Percentiles rank a stretch among this genome's conserved stretches.
phyloP scores from a whole-genome alignment of 129 eudicot genomes.

The Apium graveolens region DNA sequence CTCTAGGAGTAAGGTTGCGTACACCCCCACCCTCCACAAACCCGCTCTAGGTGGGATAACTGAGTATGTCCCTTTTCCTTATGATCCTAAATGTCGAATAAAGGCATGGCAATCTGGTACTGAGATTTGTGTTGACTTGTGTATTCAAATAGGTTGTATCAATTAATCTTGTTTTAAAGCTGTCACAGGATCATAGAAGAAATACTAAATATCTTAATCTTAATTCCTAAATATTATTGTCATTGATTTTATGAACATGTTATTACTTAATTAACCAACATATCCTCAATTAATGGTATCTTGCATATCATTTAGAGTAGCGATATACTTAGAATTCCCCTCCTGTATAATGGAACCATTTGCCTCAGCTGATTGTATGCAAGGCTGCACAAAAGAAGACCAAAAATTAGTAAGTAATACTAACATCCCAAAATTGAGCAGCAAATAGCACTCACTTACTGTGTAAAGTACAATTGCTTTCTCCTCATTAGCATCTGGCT shows the following conservation, averaged over 20 bases:
- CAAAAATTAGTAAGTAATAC: slow-evolving; percentile 8
- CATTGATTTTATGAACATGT: background rate
- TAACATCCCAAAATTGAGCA: background rate
- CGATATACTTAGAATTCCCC: slow-evolving; percentile 61
- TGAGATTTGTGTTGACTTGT: background rate
- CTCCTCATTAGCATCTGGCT: slow-evolving; percentile 43
- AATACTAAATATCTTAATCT: background rate
- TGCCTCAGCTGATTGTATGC: slow-evolving; percentile 31
- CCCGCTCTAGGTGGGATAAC: too few species aligned
- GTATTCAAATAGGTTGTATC: background rate
- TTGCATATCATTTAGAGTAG: slow-evolving; percentile 10
- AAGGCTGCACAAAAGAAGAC: slow-evolving; percentile 49
- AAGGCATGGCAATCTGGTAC: background rate
- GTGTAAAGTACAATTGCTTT: slow-evolving; percentile 88
- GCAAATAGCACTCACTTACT: slow-evolving; percentile 33
- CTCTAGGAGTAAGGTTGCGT: too few species aligned
- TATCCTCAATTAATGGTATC: background rate
- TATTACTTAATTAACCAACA: background rate
- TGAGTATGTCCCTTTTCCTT: too few species aligned
- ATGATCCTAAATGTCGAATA: background rate
- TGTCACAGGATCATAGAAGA: background rate
- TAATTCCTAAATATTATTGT: background rate
- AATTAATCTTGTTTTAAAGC: background rate
- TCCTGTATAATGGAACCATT: slow-evolving; percentile 40
- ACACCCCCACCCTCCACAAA: too few species aligned